A percentile compares a stretch with the other conserved stretches of the same genome.
These are phyloP conservation scores for Geranomyces michiganensis DNA, from an alignment of 192 early-diverging fungal species.

Conservation along the genomic window DNA sequence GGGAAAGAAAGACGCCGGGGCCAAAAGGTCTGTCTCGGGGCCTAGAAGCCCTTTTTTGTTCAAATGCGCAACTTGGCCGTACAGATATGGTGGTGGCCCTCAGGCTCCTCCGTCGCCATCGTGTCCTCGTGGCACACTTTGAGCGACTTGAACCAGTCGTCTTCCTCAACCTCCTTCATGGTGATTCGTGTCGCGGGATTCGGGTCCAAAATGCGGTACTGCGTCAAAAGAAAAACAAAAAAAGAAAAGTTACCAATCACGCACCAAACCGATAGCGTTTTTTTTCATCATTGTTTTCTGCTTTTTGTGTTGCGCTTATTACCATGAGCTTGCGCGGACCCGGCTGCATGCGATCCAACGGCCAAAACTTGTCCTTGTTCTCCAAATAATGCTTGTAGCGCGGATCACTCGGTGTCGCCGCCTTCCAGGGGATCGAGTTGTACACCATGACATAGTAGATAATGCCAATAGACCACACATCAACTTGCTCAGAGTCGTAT, in stretches of 20 bases:
- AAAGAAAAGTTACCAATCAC: background rate
- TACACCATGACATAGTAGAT: constrained; percentile 72
- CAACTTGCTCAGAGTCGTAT: constrained; percentile 88
- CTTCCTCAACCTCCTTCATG: constrained; percentile 69
- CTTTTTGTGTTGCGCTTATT: too few relatives aligned
- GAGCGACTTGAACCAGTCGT: constrained; percentile 78
- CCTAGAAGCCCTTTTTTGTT: too few relatives aligned
- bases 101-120: constrained; percentile 17
- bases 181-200: constrained; percentile 69
- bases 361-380: constrained; percentile 61
- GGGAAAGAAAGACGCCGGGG: too few relatives aligned
- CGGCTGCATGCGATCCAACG: constrained; percentile 71
- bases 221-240: background rate
- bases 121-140: constrained; percentile 56
- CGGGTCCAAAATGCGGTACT: constrained; percentile 78
- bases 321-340: constrained; percentile 72
- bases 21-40: too few relatives aligned
- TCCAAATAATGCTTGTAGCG: constrained; percentile 55
- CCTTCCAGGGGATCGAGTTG: constrained; percentile 62
- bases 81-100: constrained; percentile 17
- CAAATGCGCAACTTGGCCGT: background rate
- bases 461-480: constrained; percentile 94
- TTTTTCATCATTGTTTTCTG: constrained; percentile 8
- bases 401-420: constrained; percentile 42
- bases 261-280: background rate